Evolutionary conservation across 2,329 filamentous ascomycete species (phyloP), one percentile per base, ranked within the genome.

Genomic region (Xylariomycetidae sp.): DNA sequence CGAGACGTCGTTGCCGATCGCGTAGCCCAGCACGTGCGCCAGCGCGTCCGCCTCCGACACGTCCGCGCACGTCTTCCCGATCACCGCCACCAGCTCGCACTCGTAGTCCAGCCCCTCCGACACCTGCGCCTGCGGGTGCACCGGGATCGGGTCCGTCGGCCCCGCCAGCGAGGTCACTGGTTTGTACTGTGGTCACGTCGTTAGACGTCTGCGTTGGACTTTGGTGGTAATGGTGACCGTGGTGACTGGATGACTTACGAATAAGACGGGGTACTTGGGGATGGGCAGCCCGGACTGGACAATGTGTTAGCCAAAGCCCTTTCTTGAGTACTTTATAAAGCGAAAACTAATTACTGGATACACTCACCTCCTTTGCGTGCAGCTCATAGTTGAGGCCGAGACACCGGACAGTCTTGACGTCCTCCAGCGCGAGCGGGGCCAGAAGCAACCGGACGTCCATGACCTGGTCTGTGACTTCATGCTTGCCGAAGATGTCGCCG

Each of bases 1-100:
- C 9, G 79, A 85, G n/a, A 90, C 73, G 54, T 90, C 85, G 58
- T 90, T 85, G 34, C 83, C 82, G 20, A 85, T 72, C 2, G 78
- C 69, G 53, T 88, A 89, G 5, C 85, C 85, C 2, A 87, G 65
- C 3, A 89, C 80, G 49, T 85, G 79, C 32, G 79, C 64, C n/a
- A 88, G 63, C 0, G 84, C 84, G 15, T 74, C 58, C 2, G 66
- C 64, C 58, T 84, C 79, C 2, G 75, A 57, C 10, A 89, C 77
- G 51, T 87, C 70, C 26, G 64, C 60, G 39, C 77, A 81, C 39
- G 72, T 63, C 57, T 79, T 81, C 16, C 82, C 81, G 42, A 89
- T 85, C 7, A 89, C 66, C 23, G 77, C 68, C 10, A 87, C 80
- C 6, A 90, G 69, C 61, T 90, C 85, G 54, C 82, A 85, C 60